A percentile compares a stretch with the other conserved stretches of the same genome.
Conservation (phyloP, 306 rosid species). For the Purshia tridentata region DNA sequence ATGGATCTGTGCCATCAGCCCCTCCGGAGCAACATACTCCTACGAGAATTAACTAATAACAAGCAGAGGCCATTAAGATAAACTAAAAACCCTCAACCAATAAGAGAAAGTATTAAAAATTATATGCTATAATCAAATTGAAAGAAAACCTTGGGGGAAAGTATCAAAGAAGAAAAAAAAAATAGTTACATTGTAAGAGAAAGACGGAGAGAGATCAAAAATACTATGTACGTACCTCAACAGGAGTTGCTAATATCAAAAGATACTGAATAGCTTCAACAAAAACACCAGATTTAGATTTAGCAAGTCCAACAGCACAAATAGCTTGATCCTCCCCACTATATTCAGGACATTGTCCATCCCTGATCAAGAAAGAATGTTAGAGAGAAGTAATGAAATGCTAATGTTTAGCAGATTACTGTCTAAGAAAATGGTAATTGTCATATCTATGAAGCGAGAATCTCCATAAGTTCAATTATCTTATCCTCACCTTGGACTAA, state of each 20-base stretch:
- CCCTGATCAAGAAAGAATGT: constrained; percentile 56
- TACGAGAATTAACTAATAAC: constrained; percentile 74
- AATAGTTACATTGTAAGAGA: too few species aligned
- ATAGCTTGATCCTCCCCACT: constrained; percentile 96
- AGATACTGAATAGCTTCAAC: constrained; percentile 94
- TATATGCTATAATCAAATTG: background rate
- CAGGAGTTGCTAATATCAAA: constrained; percentile 81
- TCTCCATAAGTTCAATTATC: background rate
- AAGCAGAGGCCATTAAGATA: constrained; percentile 39
- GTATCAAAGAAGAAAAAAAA: background rate
- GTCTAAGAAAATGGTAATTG: background rate
- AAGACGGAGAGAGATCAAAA: background rate
- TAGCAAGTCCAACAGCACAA: constrained; percentile 94
- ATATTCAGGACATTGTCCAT: constrained; percentile 95
- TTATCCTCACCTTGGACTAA: background rate
- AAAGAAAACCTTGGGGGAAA: background rate
- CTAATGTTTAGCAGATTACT: background rate
- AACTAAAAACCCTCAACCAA: constrained; percentile 14
- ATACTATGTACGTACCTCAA: constrained; percentile 57
- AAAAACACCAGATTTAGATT: constrained; percentile 84
- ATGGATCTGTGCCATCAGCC: constrained; percentile 78
- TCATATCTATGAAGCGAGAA: constrained; percentile 4
- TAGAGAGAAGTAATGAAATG: constrained; percentile 11
- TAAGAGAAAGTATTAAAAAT: background rate
- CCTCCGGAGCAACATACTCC: constrained; percentile 96